Conservation (phyloP, 2,329 filamentous ascomycete species). For the Penicillium hesseltinei region DNA sequence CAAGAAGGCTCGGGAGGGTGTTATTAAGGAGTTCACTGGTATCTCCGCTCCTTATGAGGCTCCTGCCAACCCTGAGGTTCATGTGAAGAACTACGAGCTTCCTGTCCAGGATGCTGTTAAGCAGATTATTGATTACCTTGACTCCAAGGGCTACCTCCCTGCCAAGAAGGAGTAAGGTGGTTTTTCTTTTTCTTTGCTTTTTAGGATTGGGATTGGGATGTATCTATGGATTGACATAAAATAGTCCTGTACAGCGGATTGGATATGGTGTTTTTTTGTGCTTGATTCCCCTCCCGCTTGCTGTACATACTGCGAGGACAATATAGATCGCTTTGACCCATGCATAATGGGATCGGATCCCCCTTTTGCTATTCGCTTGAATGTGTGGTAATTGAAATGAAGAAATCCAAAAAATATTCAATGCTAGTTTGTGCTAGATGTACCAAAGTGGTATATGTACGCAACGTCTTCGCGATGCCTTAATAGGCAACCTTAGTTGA, state of each 20-base stretch:
- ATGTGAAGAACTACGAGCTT: slow-evolving; percentile 76
- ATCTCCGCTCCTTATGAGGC: slow-evolving; percentile 94
- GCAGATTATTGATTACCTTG: slow-evolving; percentile 76
- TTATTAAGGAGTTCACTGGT: slow-evolving; percentile 97
- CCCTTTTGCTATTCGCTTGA: neutral
- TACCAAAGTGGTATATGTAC: slow-evolving; percentile 26
- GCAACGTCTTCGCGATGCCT: slow-evolving; percentile 6
- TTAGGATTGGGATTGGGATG: neutral
- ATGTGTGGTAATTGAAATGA: neutral
- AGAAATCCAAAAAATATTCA: neutral
- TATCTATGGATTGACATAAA: slow-evolving; percentile 5
- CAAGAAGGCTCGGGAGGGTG: slow-evolving; percentile 89
- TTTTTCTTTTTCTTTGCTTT: neutral
- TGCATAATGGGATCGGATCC: neutral
- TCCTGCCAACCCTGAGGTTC: slow-evolving; percentile 80
- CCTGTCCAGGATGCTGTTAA: slow-evolving; percentile 85
- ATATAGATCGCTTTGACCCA: slow-evolving; percentile 18
- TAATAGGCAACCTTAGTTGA: slow-evolving; percentile 50
- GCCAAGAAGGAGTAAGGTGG: slow-evolving; percentile 30
- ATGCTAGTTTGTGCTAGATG: slow-evolving; percentile 23
- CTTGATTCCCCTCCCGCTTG: slow-evolving; percentile 13
- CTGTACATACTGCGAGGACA: slow-evolving; percentile 17
- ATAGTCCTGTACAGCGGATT: slow-evolving; percentile 15
- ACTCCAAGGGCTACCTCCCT: slow-evolving; percentile 63
- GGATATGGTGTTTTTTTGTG: slow-evolving; percentile 5